Evolutionary conservation across 2,329 filamentous ascomycete genomes (phyloP).

Genomic region (Trichoderma citrinoviride): DNA sequence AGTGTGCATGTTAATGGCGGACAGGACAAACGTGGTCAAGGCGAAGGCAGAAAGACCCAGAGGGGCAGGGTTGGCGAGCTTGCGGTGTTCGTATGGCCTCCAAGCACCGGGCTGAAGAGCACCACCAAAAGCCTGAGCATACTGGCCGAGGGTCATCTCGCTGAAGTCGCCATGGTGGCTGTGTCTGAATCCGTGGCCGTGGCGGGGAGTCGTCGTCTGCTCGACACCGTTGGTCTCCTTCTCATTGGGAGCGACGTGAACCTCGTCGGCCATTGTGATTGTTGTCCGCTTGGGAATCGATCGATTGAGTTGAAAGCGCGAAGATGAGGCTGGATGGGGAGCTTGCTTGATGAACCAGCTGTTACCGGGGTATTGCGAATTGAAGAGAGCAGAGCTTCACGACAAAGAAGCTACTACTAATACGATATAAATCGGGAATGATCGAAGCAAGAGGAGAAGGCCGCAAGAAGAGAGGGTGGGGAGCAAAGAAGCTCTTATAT

Average conservation of each 20-base stretch:
- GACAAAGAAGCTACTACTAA: not conserved
- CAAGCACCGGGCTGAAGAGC: slow-evolving; percentile 70
- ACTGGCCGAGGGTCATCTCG: slow-evolving; percentile 26
- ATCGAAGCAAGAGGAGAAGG: slow-evolving; percentile 2
- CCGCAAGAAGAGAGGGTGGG: not conserved
- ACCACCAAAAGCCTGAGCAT: slow-evolving; percentile 60
- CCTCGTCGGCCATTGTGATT: slow-evolving; percentile 21
- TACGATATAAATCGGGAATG: not conserved
- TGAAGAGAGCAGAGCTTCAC: slow-evolving; percentile 7
- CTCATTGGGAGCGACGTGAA: slow-evolving; percentile 18
- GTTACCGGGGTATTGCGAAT: not conserved
- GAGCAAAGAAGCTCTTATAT: slow-evolving; percentile 15
- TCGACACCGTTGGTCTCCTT: slow-evolving; percentile 18
- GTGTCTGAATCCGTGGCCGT: slow-evolving; percentile 13
- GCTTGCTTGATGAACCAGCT: not conserved
- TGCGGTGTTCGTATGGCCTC: slow-evolving; percentile 62
- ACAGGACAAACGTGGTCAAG: slow-evolving; percentile 78
- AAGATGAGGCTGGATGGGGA: not conserved
- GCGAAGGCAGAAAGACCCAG: slow-evolving; percentile 77
- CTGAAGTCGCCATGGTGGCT: slow-evolving; percentile 31
- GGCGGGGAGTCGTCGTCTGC: slow-evolving; percentile 13
- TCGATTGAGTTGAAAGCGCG: not conserved
- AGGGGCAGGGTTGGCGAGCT: slow-evolving; percentile 77
- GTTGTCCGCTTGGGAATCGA: slow-evolving; percentile 6
- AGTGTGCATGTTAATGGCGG: slow-evolving; percentile 67